Base-by-base conservation (phyloP, 2,329 filamentous ascomycete genomes). In the Alternaria arborescens region DNA sequence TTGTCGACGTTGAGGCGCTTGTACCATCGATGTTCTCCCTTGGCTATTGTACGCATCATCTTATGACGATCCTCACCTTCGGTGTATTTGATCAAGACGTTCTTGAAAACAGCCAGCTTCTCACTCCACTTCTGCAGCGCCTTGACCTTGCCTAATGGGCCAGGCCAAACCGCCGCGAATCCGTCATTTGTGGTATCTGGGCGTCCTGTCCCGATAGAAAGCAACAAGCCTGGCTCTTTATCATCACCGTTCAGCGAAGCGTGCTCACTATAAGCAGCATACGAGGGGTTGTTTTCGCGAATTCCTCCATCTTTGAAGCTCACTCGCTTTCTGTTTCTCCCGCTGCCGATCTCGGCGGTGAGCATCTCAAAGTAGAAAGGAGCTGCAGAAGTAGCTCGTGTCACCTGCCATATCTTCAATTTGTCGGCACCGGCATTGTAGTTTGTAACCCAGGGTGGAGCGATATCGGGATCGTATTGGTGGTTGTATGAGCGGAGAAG, bases 281-380 rank as follows among this genome's bases (percentile, higher is more conserved):
- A 82, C 14, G 77, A 77, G 3, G 82, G 82, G 46, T 84, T 84
- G 73, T 84, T 84, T 55, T 84, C 82, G 36, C 82, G 78, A 43
- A 84, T 84, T 22, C 82, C 82, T 30, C 82, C 82, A 58, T 84
- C 82, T 68, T 84, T 84, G 77, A 83, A 84, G 10, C 77, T 78
- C 48, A 55, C 24, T 4, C 46, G 20, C 46, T 74, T 70, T 42
- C 75, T 74, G 22, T 77, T 77, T n/a, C 76, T 74, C n/a, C 52
- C 58, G 18, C 66, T 72, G 3, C 64, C 69, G 34, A 83, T 70
- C 30, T 82, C 78, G 6, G 81, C 80, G 55, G 80, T 76, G 10
- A 84, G 76, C 76, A 82, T 81, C 46, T 83, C 79, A 71, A 84
- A 84, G 70, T 82, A 84, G 67, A 84, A 84, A 0, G 84, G 83